Base-by-base conservation (phyloP, 2,329 filamentous ascomycete genomes). In the Nemania diffusa region DNA sequence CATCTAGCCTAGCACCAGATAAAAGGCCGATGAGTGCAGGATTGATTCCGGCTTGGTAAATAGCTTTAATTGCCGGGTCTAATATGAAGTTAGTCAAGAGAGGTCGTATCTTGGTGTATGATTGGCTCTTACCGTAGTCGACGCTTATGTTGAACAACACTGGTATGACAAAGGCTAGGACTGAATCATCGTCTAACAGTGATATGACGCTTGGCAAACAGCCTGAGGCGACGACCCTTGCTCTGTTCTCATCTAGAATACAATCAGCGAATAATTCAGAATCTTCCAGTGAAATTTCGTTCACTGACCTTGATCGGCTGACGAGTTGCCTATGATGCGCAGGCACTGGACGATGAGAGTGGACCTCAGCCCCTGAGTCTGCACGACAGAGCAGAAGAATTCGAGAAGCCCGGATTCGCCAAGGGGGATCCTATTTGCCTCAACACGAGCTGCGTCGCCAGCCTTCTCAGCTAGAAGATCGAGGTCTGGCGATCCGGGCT, bases 101-200 rank as follows among this genome's bases (percentile, higher is more conserved):
- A 27, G 32, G 29, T 22, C 7, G 2, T 11, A 15, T n/a, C 44
- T 44, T 22, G 44, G 46, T 2, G 24, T 1, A 8, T 52, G 11
- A n/a, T 22, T 24, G 15, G 40, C 51, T 48, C 82, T 78, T 75
- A 90, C 88, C 86, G 73, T 89, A 90, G 74, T 91, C 88, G 15
- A 90, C 83, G 62, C 87, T 84, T 55, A 89, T 82, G 73, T 91
- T 91, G 76, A 85, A 89, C 3, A 90, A 77, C 7, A 90, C 88
- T 0, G 87, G 86, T 46, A 90, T 83, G 40, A 82, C 81, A 73
- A 87, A 87, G 0, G 81, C 77, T 7, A 88, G 76, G 20, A 89
- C 71, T 0, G 78, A 76, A 56, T 86, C 82, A 42, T 86, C 76
- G 15, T 78, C 70, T 8, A 90, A 76, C 40, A 87, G 80, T 2